Conservation (phyloP, 140 eudicot species). For the Stevia rebaudiana region DNA sequence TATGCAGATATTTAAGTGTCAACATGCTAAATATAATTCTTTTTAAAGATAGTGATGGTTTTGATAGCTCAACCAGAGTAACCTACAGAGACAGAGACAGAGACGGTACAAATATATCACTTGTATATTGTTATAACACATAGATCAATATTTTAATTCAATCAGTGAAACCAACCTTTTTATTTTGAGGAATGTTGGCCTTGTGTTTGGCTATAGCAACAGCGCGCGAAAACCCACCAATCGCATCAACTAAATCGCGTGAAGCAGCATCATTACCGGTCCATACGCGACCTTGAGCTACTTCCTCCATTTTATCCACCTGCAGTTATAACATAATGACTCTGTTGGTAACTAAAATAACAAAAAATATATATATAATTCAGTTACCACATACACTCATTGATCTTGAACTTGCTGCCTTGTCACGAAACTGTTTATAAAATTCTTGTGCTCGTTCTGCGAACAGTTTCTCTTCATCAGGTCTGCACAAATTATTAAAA, state of each 20-base stretch:
- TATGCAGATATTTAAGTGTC: slow-evolving; percentile 31
- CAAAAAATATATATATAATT: neutral
- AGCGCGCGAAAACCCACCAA: slow-evolving; percentile 84
- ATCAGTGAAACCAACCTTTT: slow-evolving; percentile 35
- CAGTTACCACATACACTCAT: slow-evolving; percentile 54
- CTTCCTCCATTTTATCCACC: slow-evolving; percentile 90
- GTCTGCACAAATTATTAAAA: slow-evolving; percentile 40
- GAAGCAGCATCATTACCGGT: slow-evolving; percentile 80
- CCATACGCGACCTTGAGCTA: slow-evolving; percentile 97
- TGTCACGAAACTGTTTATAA: slow-evolving; percentile 64
- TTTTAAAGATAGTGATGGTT: slow-evolving; percentile 59
- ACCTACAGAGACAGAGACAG: slow-evolving; percentile 42
- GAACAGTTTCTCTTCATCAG: slow-evolving; percentile 80
- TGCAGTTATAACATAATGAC: slow-evolving; percentile 12
- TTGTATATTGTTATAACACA: neutral
- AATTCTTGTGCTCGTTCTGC: slow-evolving; percentile 54
- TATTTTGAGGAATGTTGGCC: slow-evolving; percentile 65
- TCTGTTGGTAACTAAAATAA: slow-evolving; percentile 2
- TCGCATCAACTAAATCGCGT: slow-evolving; percentile 86
- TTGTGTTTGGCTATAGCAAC: slow-evolving; percentile 89
- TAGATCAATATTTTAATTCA: neutral
- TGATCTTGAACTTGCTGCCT: slow-evolving; percentile 84
- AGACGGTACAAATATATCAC: neutral
- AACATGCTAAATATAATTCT: slow-evolving; percentile 52
- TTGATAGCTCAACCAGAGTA: slow-evolving; percentile 70